Percentiles rank a stretch among this genome's conserved stretches.
Evolutionary conservation across 306 rosid genomes (phyloP).

Genomic region (Astragalus glycyphyllos): DNA sequence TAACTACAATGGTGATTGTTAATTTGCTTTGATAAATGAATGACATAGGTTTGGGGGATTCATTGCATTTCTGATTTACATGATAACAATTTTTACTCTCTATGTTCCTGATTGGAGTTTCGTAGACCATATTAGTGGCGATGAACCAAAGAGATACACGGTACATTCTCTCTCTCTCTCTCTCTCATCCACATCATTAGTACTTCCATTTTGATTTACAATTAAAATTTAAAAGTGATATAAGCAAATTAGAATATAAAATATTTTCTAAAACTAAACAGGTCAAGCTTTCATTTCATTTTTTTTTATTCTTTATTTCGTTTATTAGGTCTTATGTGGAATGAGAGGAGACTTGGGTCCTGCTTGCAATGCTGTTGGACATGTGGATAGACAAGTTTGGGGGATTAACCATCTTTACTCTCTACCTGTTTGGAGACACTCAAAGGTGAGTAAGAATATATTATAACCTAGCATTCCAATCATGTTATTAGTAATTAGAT

Average conservation of each 20-base stretch:
- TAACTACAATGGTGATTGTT: too few species aligned
- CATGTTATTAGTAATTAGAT: too few species aligned
- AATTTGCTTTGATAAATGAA: conserved; percentile 11
- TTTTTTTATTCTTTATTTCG: background rate
- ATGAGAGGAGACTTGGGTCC: conserved; percentile 91
- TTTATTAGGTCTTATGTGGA: conserved; percentile 77
- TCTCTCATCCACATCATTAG: too few species aligned
- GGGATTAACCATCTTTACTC: conserved; percentile 84
- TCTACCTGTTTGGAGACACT: conserved; percentile 81
- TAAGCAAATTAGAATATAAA: too few species aligned
- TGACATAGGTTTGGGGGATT: conserved; percentile 78
- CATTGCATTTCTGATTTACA: conserved; percentile 65
- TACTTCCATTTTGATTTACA: too few species aligned
- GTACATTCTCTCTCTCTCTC: conserved; percentile 42
- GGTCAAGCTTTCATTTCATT: too few species aligned
- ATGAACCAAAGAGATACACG: conserved; percentile 48
- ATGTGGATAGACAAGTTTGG: conserved; percentile 86
- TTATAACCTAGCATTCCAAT: too few species aligned
- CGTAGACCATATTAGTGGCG: conserved; percentile 35
- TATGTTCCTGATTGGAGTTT: conserved; percentile 91
- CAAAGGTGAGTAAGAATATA: conserved; percentile 57
- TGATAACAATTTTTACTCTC: conserved; percentile 71
- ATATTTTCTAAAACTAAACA: too few species aligned
- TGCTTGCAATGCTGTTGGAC: conserved; percentile 91
- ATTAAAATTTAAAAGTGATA: too few species aligned